Evolutionary conservation across 2,329 filamentous ascomycete species (phyloP).

Genomic region (Dactylella cylindrospora): DNA sequence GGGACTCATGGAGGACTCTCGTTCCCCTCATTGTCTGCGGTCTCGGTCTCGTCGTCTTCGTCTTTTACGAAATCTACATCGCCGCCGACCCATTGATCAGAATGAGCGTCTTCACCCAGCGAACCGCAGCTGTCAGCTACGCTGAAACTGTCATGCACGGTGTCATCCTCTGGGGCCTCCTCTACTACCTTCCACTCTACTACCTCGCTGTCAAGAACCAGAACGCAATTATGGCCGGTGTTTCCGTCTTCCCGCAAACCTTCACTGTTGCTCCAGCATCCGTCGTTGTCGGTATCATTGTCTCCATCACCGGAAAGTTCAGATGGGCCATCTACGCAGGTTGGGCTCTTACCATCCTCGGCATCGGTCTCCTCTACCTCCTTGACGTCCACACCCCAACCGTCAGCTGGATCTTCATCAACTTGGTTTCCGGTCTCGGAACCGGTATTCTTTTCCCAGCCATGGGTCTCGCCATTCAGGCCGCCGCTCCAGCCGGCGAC

Average conservation of each 20-base stretch:
- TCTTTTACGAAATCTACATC: slow-evolving; percentile 59
- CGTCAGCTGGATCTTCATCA: slow-evolving; percentile 63
- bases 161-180: slow-evolving; percentile 58
- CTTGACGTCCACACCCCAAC: slow-evolving; percentile 58
- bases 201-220: slow-evolving; percentile 60
- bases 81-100: slow-evolving; percentile 58
- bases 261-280: slow-evolving; percentile 66
- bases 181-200: slow-evolving; percentile 61
- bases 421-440: slow-evolving; percentile 63
- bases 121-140: slow-evolving; percentile 58
- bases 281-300: slow-evolving; percentile 59
- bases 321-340: slow-evolving; percentile 64
- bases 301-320: slow-evolving; percentile 62
- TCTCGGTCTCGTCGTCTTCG: slow-evolving; percentile 58
- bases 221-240: slow-evolving; percentile 59
- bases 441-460: slow-evolving; percentile 66
- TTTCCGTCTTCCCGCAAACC: slow-evolving; percentile 62
- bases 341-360: slow-evolving; percentile 63
- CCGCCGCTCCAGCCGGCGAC: slow-evolving; percentile 60
- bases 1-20: slow-evolving; percentile 64
- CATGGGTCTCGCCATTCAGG: slow-evolving; percentile 66
- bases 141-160: slow-evolving; percentile 62
- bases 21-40: slow-evolving; percentile 63
- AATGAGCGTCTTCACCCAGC: slow-evolving; percentile 56
- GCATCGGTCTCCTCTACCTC: slow-evolving; percentile 60